Conservation (phyloP, 805 yeast species). For the Suhomyces emberorum region DNA sequence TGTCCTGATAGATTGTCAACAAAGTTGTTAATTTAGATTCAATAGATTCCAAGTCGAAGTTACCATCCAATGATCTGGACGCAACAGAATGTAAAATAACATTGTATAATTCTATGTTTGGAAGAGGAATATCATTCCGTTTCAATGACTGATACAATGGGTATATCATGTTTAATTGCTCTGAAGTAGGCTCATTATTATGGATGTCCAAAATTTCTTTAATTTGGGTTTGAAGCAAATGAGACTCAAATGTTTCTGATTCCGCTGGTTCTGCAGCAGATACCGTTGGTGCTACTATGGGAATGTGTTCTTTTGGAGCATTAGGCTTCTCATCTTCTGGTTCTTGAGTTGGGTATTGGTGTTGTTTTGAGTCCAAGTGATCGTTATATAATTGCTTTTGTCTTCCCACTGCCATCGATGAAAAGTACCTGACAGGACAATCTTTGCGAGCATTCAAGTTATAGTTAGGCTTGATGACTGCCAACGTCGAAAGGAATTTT, state of each 20-base stretch:
- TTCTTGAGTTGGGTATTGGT: constrained; percentile 1
- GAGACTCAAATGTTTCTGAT: constrained; percentile 15
- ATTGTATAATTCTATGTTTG: constrained; percentile 51
- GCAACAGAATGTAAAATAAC: constrained; percentile 54
- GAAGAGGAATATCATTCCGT: constrained; percentile 38
- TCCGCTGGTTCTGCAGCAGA: neutral
- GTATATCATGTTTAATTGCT: constrained; percentile 30
- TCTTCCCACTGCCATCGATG: constrained; percentile 2
- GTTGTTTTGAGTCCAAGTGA: neutral
- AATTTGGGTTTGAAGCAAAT: constrained; percentile 19
- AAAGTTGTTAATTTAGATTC: constrained; percentile 62
- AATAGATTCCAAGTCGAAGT: constrained; percentile 30
- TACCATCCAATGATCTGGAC: constrained; percentile 43
- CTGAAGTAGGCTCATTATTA: constrained; percentile 12
- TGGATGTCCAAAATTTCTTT: constrained; percentile 17
- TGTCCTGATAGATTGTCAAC: constrained; percentile 65
- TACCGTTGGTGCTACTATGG: no score
- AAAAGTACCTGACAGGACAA: constrained; percentile 9
- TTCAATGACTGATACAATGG: constrained; percentile 41
- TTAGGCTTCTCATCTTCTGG: neutral
- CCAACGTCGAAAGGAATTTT: constrained; percentile 19
- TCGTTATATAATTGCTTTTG: neutral
- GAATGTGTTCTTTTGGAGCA: neutral
- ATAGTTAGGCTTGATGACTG: constrained; percentile 11
- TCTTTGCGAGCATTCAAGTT: neutral